A percentile compares a stretch with the other conserved stretches of the same genome.
Evolutionary conservation across 192 early-diverging fungal genomes (phyloP).

Genomic region (Podila horticola): DNA sequence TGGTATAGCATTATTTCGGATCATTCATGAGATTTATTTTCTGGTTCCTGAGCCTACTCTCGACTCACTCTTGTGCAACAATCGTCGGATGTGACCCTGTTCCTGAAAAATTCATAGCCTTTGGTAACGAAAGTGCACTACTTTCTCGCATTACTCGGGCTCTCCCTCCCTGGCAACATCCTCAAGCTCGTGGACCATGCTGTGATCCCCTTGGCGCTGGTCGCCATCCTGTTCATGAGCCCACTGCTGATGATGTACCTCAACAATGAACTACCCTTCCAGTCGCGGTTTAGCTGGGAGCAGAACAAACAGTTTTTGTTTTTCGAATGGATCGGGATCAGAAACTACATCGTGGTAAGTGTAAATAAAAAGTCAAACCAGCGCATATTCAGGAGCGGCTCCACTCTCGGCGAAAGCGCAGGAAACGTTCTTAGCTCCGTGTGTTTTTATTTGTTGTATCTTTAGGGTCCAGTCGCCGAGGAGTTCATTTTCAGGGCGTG

Average conservation of each 20-base stretch:
- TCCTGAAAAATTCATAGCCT: constrained; percentile 5
- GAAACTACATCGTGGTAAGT: constrained; percentile 25
- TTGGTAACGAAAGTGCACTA: constrained; percentile 13
- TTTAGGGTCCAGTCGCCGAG: constrained; percentile 76
- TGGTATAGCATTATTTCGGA: constrained; percentile 9
- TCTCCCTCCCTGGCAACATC: constrained; percentile 23
- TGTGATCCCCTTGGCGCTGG: constrained; percentile 51
- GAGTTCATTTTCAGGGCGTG: constrained; percentile 81
- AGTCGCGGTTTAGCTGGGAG: constrained; percentile 38
- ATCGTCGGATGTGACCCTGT: not conserved
- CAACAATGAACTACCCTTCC: constrained; percentile 56
- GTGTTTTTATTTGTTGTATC: constrained; percentile 37
- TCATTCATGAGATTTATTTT: not conserved
- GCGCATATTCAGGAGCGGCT: too few species aligned
- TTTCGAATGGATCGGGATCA: constrained; percentile 20
- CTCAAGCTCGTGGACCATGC: constrained; percentile 28
- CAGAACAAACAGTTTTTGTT: not conserved
- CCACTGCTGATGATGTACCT: constrained; percentile 58
- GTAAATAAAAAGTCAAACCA: constrained; percentile 1
- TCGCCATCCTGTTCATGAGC: constrained; percentile 65
- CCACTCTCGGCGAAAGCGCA: too few species aligned
- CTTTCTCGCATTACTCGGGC: constrained; percentile 40
- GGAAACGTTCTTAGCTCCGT: too few species aligned
- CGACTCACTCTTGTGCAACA: not conserved
- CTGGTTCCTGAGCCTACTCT: not conserved